phyloP scores from a whole-genome alignment of 345 rosid species.

The Acer campestre region DNA sequence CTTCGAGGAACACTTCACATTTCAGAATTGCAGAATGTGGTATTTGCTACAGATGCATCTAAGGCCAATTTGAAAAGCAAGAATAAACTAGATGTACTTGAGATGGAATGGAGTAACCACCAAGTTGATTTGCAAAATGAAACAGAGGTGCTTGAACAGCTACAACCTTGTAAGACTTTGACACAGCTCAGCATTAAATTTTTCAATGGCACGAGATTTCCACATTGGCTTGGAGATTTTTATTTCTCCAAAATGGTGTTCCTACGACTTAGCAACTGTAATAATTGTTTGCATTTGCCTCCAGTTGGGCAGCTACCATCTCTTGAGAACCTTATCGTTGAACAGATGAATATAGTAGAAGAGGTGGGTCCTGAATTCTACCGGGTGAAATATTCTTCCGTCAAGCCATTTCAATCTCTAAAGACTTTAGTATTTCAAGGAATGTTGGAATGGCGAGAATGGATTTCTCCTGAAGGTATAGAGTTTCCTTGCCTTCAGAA shows the following conservation, averaged over 20 bases:
- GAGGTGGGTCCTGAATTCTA: slow-evolving; percentile 26
- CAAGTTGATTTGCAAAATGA: neutral
- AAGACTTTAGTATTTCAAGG: slow-evolving; percentile 14
- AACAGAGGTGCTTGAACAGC: slow-evolving; percentile 16
- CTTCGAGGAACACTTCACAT: slow-evolving; percentile 17
- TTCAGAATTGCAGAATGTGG: slow-evolving; percentile 21
- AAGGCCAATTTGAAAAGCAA: slow-evolving; percentile 18
- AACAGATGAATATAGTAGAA: slow-evolving; percentile 19
- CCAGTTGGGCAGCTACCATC: slow-evolving; percentile 35
- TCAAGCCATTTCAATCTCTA: slow-evolving; percentile 21
- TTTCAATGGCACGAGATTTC: slow-evolving; percentile 31
- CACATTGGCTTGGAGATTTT: slow-evolving; percentile 33
- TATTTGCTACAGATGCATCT: slow-evolving; percentile 18
- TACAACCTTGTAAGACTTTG: slow-evolving; percentile 26
- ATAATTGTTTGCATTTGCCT: slow-evolving; percentile 23
- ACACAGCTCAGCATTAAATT: slow-evolving; percentile 17
- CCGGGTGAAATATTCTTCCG: slow-evolving; percentile 1
- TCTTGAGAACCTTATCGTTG: slow-evolving; percentile 19
- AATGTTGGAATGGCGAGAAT: slow-evolving; percentile 6
- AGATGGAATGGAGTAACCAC: slow-evolving; percentile 17
- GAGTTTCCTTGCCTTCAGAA: slow-evolving; percentile 27
- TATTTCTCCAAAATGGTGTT: slow-evolving; percentile 6
- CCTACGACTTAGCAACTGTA: slow-evolving; percentile 21
- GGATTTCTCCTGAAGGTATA: neutral
- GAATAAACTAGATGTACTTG: slow-evolving; percentile 17